Conservation (phyloP, 2,329 filamentous ascomycete species). For the Lizonia empirigonia region DNA sequence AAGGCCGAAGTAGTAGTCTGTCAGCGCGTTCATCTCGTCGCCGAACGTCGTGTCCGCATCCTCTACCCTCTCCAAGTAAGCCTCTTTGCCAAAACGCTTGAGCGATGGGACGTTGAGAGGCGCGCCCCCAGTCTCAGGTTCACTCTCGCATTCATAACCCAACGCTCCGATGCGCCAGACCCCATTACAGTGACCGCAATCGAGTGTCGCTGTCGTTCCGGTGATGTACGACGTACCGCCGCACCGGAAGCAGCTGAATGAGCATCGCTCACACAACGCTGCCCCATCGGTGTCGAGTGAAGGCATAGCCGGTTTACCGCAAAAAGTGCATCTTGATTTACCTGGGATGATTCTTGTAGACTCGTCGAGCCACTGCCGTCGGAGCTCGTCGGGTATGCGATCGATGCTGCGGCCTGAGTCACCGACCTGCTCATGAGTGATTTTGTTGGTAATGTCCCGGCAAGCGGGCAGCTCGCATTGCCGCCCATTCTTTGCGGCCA, state of each 20-base stretch:
- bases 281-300: background rate
- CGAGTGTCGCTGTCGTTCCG: constrained; percentile 23
- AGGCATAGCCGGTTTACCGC: constrained; percentile 40
- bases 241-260: constrained; percentile 52
- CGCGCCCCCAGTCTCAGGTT: constrained; percentile 7
- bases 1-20: constrained; percentile 40
- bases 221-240: constrained; percentile 27
- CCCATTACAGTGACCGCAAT: constrained; percentile 40
- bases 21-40: constrained; percentile 45
- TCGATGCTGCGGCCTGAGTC: constrained; percentile 49
- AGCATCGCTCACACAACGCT: constrained; percentile 49
- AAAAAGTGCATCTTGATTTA: constrained; percentile 43
- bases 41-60: constrained; percentile 29
- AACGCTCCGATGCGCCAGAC: constrained; percentile 48
- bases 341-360: constrained; percentile 26
- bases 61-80: constrained; percentile 11
- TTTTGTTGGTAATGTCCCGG: constrained; percentile 38
- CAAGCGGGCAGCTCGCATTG: constrained; percentile 38
- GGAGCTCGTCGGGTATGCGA: constrained; percentile 50
- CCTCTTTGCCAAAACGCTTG: constrained; percentile 18
- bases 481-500: constrained; percentile 22
- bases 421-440: constrained; percentile 46
- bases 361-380: constrained; percentile 31
- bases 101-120: constrained; percentile 23
- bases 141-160: constrained; percentile 45